Conservation (phyloP, 306 rosid species). For the Corylus americana region DNA sequence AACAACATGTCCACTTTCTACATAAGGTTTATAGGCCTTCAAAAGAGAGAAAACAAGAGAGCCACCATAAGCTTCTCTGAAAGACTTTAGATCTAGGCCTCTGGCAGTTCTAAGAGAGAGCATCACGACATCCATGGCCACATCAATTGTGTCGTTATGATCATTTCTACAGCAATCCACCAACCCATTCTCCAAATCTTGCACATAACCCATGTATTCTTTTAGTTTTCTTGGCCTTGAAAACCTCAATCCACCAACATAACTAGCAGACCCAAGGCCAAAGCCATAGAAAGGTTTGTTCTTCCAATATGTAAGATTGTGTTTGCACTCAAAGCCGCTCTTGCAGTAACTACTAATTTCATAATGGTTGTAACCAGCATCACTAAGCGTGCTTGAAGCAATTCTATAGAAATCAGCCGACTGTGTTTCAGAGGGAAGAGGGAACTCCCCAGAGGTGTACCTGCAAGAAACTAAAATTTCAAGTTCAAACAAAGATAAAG, state of each 20-base stretch:
- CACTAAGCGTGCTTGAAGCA: slow-evolving; percentile 69
- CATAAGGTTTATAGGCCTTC: slow-evolving; percentile 62
- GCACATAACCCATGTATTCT: slow-evolving; percentile 62
- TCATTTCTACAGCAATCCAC: slow-evolving; percentile 40
- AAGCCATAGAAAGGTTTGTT: slow-evolving; percentile 82
- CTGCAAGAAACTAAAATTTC: slow-evolving; percentile 45
- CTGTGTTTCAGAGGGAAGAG: slow-evolving; percentile 81
- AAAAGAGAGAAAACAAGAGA: slow-evolving; percentile 55
- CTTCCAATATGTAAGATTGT: slow-evolving; percentile 86
- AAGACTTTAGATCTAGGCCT: slow-evolving; percentile 70
- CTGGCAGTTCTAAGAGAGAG: slow-evolving; percentile 78
- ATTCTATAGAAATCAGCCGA: slow-evolving; percentile 78
- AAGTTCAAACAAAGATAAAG: slow-evolving; percentile 22
- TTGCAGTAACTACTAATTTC: slow-evolving; percentile 94
- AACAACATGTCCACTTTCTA: slow-evolving; percentile 78
- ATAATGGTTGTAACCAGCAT: slow-evolving; percentile 70
- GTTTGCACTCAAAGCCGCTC: slow-evolving; percentile 79
- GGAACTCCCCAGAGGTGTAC: slow-evolving; percentile 83
- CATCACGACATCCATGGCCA: slow-evolving; percentile 78
- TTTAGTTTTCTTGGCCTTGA: slow-evolving; percentile 76
- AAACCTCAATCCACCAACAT: slow-evolving; percentile 71
- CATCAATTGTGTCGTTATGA: slow-evolving; percentile 46
- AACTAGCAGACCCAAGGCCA: slow-evolving; percentile 91
- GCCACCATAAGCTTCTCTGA: slow-evolving; percentile 56
- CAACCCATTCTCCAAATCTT: slow-evolving; percentile 64